Percentiles rank a stretch among this genome's conserved stretches.
Evolutionary conservation across 768 basidiomycete species (phyloP).

Genomic region (Lentinus tigrinus): DNA sequence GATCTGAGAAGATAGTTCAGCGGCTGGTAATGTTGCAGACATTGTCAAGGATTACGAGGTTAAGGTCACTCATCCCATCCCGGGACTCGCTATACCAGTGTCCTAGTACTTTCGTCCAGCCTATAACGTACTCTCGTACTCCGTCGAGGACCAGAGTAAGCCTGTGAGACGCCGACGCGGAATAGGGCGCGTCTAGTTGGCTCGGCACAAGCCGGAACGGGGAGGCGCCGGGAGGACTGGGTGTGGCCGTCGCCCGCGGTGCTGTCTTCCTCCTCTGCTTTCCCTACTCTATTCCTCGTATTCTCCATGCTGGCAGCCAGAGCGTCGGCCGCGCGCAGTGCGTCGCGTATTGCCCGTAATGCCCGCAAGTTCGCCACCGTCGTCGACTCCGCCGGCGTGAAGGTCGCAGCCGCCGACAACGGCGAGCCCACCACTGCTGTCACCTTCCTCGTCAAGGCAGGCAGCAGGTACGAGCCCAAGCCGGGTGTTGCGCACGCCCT

Average conservation of each 20-base stretch:
- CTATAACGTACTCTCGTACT: too few species aligned
- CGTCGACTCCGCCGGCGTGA: slow-evolving; percentile 76
- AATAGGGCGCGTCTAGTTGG: slow-evolving; percentile 14
- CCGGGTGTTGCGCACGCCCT: slow-evolving; percentile 90
- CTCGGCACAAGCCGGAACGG: slow-evolving; percentile 19
- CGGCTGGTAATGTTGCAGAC: too few species aligned
- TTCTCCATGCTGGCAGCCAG: slow-evolving; percentile 60
- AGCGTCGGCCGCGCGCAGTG: slow-evolving; percentile 54
- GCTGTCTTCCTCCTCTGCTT: slow-evolving; percentile 14
- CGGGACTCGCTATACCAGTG: too few species aligned
- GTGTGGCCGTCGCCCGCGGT: slow-evolving; percentile 1
- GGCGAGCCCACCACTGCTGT: slow-evolving; percentile 83
- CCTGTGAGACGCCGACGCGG: neutral
- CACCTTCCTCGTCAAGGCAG: slow-evolving; percentile 90
- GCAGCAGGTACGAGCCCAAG: slow-evolving; percentile 83
- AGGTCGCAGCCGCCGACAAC: slow-evolving; percentile 82
- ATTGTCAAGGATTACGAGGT: too few species aligned
- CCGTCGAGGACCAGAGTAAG: too few species aligned
- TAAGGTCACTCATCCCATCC: too few species aligned
- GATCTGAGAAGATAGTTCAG: too few species aligned
- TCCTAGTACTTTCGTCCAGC: too few species aligned
- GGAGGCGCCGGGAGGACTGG: slow-evolving; percentile 1
- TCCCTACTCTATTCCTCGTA: slow-evolving; percentile 32
- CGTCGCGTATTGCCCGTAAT: slow-evolving; percentile 60
- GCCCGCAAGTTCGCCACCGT: slow-evolving; percentile 66